Percentiles rank a stretch among this genome's conserved stretches.
Evolutionary conservation across 192 early-diverging fungal species (phyloP).

Genomic region (Lunasporangiospora selenospora): DNA sequence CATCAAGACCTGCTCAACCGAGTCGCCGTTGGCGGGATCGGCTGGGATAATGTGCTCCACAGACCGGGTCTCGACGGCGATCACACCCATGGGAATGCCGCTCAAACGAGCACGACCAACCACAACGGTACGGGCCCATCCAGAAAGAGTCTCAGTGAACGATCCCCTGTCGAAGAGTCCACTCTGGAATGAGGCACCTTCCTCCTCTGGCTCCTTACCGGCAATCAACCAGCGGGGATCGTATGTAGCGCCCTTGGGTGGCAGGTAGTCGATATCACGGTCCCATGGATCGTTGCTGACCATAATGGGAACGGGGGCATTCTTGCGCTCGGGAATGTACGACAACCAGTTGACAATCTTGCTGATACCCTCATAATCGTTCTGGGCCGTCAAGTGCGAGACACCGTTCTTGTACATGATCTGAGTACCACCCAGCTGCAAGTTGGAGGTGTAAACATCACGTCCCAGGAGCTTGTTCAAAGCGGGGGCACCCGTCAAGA

Average conservation of each 20-base stretch:
- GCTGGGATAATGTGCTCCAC: conserved; percentile 93
- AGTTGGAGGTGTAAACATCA: conserved; percentile 97
- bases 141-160: conserved; percentile 94
- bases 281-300: conserved; percentile 78
- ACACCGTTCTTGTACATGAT: conserved; percentile 99
- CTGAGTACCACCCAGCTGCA: conserved; percentile 98
- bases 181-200: conserved; percentile 66
- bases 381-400: conserved; percentile 94
- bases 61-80: conserved; percentile 95
- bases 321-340: conserved; percentile 81
- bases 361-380: conserved; percentile 92
- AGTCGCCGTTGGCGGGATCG: conserved; percentile 92
- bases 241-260: conserved; percentile 79
- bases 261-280: conserved; percentile 82
- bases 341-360: conserved; percentile 95
- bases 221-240: conserved; percentile 92
- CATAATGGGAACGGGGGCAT: conserved; percentile 71
- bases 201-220: conserved; percentile 73
- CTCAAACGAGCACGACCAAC: conserved; percentile 94
- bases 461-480: conserved; percentile 98
- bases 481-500: conserved; percentile 95
- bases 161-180: conserved; percentile 99
- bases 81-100: conserved; percentile 96
- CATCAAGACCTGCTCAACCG: conserved; percentile 85
- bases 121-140: conserved; percentile 97